phyloP scores from a whole-genome alignment of 257 asterid genomes.

The Verbena officinalis region DNA sequence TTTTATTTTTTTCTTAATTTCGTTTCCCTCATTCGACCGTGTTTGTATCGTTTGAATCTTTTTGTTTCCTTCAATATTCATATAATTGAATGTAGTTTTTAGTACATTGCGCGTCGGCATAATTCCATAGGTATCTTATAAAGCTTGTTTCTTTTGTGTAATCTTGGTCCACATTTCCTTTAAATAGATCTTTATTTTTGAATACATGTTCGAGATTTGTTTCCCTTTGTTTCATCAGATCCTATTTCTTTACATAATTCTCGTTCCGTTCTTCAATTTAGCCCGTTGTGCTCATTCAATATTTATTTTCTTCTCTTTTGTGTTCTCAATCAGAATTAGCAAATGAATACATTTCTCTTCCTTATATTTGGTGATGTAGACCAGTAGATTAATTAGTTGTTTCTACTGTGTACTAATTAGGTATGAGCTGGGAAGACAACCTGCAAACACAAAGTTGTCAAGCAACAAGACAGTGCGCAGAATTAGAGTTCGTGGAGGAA shows the following conservation, averaged over 20 bases:
- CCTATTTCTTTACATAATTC: not conserved
- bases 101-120: not conserved
- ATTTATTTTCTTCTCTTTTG: not conserved
- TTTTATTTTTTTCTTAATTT: not conserved
- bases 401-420: slow-evolving; percentile 18
- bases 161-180: not conserved
- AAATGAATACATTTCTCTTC: not conserved
- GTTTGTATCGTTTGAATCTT: not conserved
- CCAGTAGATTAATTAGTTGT: too few species aligned
- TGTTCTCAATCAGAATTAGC: not conserved
- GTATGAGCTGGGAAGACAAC: slow-evolving; percentile 55
- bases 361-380: not conserved
- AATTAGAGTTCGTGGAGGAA: slow-evolving; percentile 52
- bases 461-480: slow-evolving; percentile 51
- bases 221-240: not conserved
- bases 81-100: not conserved
- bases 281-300: not conserved
- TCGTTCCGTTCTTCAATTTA: not conserved
- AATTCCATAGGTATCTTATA: not conserved
- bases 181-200: not conserved
- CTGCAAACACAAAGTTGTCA: slow-evolving; percentile 48
- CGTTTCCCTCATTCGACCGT: not conserved
- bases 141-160: not conserved
- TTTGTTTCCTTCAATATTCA: not conserved
- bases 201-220: not conserved